These are phyloP conservation scores for Scytalidium lignicola DNA, from an alignment of 2,329 filamentous ascomycete genomes.

Conservation along the genomic window DNA sequence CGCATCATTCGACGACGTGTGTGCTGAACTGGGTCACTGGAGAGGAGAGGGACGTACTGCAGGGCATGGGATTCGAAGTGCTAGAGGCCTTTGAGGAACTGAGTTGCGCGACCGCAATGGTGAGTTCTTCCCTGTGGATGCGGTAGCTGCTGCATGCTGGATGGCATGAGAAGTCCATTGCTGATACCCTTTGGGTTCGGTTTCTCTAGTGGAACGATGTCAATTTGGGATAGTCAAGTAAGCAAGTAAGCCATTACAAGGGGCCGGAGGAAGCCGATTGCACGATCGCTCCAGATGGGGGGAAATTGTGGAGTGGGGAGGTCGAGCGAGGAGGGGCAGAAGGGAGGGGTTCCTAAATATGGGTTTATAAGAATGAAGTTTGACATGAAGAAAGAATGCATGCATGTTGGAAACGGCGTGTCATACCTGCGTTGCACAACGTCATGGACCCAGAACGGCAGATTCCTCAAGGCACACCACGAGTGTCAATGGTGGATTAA, in stretches of 20 bases:
- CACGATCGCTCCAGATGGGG: not conserved
- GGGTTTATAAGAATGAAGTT: too few species aligned
- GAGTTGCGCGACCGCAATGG: conserved; percentile 54
- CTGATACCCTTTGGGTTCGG: not conserved
- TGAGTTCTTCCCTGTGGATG: conserved; percentile 27
- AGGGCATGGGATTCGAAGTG: conserved; percentile 75
- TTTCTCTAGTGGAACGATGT: not conserved
- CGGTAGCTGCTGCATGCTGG: not conserved
- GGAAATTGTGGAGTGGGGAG: not conserved
- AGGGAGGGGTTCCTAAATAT: too few species aligned
- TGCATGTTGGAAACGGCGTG: too few species aligned
- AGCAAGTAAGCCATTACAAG: not conserved
- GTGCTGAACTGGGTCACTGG: conserved; percentile 46
- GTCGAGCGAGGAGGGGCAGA: too few species aligned
- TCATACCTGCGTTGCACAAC: too few species aligned
- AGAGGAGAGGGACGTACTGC: conserved; percentile 53
- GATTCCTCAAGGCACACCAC: too few species aligned
- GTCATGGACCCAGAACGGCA: too few species aligned
- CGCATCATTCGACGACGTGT: conserved; percentile 51
- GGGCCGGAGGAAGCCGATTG: not conserved
- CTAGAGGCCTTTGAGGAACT: conserved; percentile 80
- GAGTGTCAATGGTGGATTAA: too few species aligned
- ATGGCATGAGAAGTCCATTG: not conserved
- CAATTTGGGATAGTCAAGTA: not conserved
- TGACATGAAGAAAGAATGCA: too few species aligned